Conservation (phyloP, 805 yeast genomes). For the Nakazawaea peltata region DNA sequence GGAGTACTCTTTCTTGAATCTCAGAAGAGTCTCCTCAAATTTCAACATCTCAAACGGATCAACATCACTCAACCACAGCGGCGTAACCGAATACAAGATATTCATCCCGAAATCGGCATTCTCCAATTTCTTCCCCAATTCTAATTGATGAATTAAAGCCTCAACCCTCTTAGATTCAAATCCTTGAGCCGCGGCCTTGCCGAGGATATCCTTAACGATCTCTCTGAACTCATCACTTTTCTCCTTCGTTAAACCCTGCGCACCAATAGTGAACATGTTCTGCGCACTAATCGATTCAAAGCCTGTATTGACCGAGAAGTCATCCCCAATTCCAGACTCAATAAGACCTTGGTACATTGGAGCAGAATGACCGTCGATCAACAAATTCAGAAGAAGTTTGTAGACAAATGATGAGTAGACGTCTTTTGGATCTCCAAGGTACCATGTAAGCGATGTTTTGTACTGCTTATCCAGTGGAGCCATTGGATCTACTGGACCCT, state of each 20-base stretch:
- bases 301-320: slow-evolving; percentile 83
- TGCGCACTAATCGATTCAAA: slow-evolving; percentile 73
- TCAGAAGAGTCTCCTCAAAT: slow-evolving; percentile 49
- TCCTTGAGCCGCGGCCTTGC: slow-evolving; percentile 31
- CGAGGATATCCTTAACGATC: slow-evolving; percentile 39
- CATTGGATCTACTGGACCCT: slow-evolving; percentile 83
- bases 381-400: slow-evolving; percentile 59
- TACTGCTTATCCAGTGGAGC: slow-evolving; percentile 58
- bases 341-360: slow-evolving; percentile 82
- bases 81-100: slow-evolving; percentile 62
- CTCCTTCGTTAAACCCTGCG: slow-evolving; percentile 59
- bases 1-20: slow-evolving; percentile 55
- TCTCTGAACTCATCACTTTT: slow-evolving; percentile 40
- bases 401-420: slow-evolving; percentile 64
- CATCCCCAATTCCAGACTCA: slow-evolving; percentile 79
- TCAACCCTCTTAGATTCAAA: slow-evolving; percentile 59
- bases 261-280: slow-evolving; percentile 75
- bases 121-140: slow-evolving; percentile 75
- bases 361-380: slow-evolving; percentile 89
- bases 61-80: slow-evolving; percentile 78
- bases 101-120: slow-evolving; percentile 87
- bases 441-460: slow-evolving; percentile 85
- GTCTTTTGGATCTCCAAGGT: slow-evolving; percentile 65
- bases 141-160: slow-evolving; percentile 85
- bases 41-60: slow-evolving; percentile 66